Base-by-base conservation (phyloP, 2,329 filamentous ascomycete species). In the Botrytis hyacinthi region DNA sequence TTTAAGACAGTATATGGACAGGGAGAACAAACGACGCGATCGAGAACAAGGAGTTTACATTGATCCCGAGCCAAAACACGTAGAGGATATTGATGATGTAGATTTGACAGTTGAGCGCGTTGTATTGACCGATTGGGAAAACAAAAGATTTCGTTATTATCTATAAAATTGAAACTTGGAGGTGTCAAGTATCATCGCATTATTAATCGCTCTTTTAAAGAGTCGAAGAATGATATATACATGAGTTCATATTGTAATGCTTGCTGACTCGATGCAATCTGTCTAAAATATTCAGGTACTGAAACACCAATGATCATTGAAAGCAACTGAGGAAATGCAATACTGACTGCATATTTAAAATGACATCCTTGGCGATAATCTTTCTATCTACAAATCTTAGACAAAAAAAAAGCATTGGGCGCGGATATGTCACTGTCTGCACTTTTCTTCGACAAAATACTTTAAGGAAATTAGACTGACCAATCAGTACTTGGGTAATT, bases 11-110 rank as follows among this genome's bases (percentile, higher is more conserved):
- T 76, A 76, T 46, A 74, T 75, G 75, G 73, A 74, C 59, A 74
- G 74, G 73, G 75, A 75, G 37, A 76, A 76, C 35, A 76, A 75
- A 40, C 61, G 73, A 4, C 70, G 75, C n/a, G 74, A 76, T 70
- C 69, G 70, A 7, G 70, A 74, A 29, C 74, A 74, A 54, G 75
- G 74, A 9, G 44, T 74, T 29, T 71, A 72, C 29, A 76, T 76
- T 37, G 71, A 76, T 59, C 72, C 75, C 18, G 75, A 76, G 61
- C 67, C 72, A 32, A 73, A 65, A 51, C 2, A 62, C 26, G 69
- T 71, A 16, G 59, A 22, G 8, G 69, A 71, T 37, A 35, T 7
- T 26, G 42, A n/a, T 37, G 57, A 62, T 18, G 42, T 51, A 14
- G 59, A 62, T 37, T 48, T 71, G 12, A 63, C 44, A 10, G 44